Evolutionary conservation across 768 basidiomycete species (phyloP).

Genomic region (Zangia roseola): DNA sequence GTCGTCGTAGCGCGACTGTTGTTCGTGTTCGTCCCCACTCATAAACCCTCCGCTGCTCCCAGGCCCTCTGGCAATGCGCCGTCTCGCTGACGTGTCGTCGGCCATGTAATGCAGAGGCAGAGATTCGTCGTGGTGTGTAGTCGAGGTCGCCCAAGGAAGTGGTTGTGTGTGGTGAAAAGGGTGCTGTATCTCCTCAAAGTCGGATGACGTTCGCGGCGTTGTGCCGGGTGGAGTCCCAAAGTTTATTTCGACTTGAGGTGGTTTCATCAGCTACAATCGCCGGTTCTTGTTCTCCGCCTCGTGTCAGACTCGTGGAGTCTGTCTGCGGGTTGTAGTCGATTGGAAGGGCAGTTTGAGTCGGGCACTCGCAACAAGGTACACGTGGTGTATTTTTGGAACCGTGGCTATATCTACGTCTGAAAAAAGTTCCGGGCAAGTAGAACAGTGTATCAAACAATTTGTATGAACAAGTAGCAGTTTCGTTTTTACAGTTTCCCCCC

Average conservation of each 20-base stretch:
- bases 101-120: slow-evolving; percentile 53
- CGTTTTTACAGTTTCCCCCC: slow-evolving; percentile 16
- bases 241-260: slow-evolving; percentile 66
- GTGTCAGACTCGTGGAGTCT: slow-evolving; percentile 6
- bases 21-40: slow-evolving; percentile 27
- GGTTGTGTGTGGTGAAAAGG: slow-evolving; percentile 39
- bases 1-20: slow-evolving; percentile 41
- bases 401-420: background rate
- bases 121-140: slow-evolving; percentile 35
- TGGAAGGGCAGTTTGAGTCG: background rate
- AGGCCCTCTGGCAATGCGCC: slow-evolving; percentile 41
- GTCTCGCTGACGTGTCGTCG: slow-evolving; percentile 47
- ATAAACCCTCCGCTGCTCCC: slow-evolving; percentile 32
- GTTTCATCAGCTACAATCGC: slow-evolving; percentile 51
- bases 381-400: slow-evolving; percentile 6
- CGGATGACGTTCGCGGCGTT: slow-evolving; percentile 53
- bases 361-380: background rate
- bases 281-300: slow-evolving; percentile 2
- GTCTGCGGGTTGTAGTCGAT: background rate
- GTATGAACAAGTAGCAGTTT: slow-evolving; percentile 20
- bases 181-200: slow-evolving; percentile 71
- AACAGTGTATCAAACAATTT: slow-evolving; percentile 19
- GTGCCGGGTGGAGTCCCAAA: slow-evolving; percentile 58
- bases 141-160: slow-evolving; percentile 28
- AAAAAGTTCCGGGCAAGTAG: background rate